A percentile compares a stretch with the other conserved stretches of the same genome.
Evolutionary conservation across 371 early-diverging fungal genomes (phyloP).

Genomic region (Mortierella sp.): DNA sequence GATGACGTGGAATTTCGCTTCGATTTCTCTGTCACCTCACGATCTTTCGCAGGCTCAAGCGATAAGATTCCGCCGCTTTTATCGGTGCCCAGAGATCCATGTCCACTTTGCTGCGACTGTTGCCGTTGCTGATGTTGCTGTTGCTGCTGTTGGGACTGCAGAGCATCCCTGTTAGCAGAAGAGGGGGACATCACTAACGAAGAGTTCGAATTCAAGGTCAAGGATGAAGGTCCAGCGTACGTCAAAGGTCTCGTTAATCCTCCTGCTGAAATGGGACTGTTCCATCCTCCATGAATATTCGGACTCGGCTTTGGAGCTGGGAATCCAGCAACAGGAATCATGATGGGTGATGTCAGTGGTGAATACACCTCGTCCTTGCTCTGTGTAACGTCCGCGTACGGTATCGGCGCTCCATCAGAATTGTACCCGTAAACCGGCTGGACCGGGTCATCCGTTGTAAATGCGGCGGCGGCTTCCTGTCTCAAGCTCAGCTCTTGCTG

Average conservation of each 20-base stretch:
- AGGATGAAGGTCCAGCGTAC: constrained; percentile 31
- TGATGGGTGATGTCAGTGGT: constrained; percentile 47
- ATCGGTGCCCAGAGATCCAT: neutral
- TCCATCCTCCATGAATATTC: constrained; percentile 22
- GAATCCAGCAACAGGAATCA: constrained; percentile 48
- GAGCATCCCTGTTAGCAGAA: neutral
- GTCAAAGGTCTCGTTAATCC: constrained; percentile 33
- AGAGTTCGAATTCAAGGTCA: constrained; percentile 13
- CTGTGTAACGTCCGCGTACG: constrained; percentile 42
- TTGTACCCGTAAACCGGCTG: constrained; percentile 3
- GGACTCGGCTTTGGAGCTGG: constrained; percentile 8
- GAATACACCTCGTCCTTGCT: constrained; percentile 52
- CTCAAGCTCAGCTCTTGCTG: neutral
- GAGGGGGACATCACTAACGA: constrained; percentile 29
- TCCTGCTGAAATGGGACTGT: constrained; percentile 20
- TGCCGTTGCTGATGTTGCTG: neutral
- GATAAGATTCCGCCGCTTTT: constrained; percentile 1
- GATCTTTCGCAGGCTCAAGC: constrained; percentile 13
- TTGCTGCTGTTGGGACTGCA: neutral
- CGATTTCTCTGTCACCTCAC: constrained; percentile 24
- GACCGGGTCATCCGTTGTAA: neutral
- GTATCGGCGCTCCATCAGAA: constrained; percentile 24
- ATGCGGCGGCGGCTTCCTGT: neutral
- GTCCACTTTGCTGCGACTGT: constrained; percentile 5
- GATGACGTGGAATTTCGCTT: constrained; percentile 36